Conservation (phyloP, 2,329 filamentous ascomycete genomes). For the Paradendryphiella salina region DNA sequence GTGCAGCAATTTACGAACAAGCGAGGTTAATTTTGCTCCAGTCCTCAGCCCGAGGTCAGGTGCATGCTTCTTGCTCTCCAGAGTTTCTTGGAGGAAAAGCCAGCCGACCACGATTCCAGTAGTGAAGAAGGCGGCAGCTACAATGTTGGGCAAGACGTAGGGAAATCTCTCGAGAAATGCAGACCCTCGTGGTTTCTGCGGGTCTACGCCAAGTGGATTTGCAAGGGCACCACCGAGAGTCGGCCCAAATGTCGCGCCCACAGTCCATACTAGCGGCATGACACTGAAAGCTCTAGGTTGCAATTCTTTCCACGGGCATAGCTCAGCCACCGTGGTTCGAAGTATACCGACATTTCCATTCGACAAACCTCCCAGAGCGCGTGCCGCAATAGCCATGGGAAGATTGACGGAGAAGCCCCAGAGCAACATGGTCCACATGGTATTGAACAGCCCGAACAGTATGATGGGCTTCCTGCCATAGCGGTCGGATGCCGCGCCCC, state of each 20-base stretch:
- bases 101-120: constrained; percentile 73
- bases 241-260: constrained; percentile 86
- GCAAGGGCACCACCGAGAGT: constrained; percentile 83
- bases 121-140: constrained; percentile 75
- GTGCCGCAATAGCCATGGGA: constrained; percentile 75
- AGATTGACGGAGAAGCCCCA: constrained; percentile 84
- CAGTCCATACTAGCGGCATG: constrained; percentile 89
- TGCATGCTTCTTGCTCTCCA: constrained; percentile 68
- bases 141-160: constrained; percentile 81
- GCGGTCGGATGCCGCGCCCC: constrained; percentile 80
- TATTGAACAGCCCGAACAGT: constrained; percentile 71
- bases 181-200: constrained; percentile 64
- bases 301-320: constrained; percentile 82
- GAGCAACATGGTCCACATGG: constrained; percentile 77
- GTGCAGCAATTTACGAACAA: constrained; percentile 27
- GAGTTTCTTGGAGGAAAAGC: constrained; percentile 84
- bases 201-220: constrained; percentile 75
- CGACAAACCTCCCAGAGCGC: constrained; percentile 77
- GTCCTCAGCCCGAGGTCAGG: constrained; percentile 76
- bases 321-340: constrained; percentile 86
- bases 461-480: constrained; percentile 85
- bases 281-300: constrained; percentile 89
- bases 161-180: constrained; percentile 75
- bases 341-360: constrained; percentile 90
- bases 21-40: constrained; percentile 64